Base-by-base conservation (phyloP, 2,329 filamentous ascomycete genomes). In the Fusarium pseudoanthophilum region DNA sequence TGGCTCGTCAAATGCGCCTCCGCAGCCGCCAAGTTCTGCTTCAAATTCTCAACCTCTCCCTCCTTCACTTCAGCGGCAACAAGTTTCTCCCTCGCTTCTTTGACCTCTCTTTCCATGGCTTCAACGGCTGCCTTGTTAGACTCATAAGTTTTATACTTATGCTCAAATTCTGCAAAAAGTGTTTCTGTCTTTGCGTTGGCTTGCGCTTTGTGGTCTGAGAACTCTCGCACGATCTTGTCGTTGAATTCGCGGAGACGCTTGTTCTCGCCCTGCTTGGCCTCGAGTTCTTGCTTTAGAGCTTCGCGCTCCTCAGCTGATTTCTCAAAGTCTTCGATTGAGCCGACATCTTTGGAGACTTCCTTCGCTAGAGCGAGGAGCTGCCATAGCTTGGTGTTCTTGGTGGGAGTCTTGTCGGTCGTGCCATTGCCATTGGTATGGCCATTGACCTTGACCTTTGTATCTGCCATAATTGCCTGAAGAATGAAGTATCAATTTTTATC, bases 61-160 rank as follows among this genome's bases (percentile, higher is more conserved):
- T 69, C 42, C 45, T 69, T 76, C n/a, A 60, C 58, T 56, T 85
- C 82, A 9, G 87, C 81, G 72, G 85, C 83, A 61, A 69, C 64
- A 0, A 80, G 65, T 21, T 73, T 73, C 56, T 84, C 82, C 64
- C 81, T 84, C 42, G 85, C 85, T 57, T 85, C 84, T 2, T 66
- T 69, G 26, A 83, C 80, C 36, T 87, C 84, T 69, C 84, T 83
- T 80, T 85, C 84, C 82, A 86, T 85, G 77, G 85, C 85, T 46
- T 76, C 75, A 2, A 78, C 62, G 7, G 66, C 72, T 0, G 63
- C 56, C 43, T 78, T 78, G 63, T 78, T 71, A 2, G 75, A 77
- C 64, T 78, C 77, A 48, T 75, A 78, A 11, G 67, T 71, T 39
- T 77, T 78, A 60, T 70, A 74, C 58, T 76, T 71, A 40, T 78